Evolutionary conservation across 2,329 filamentous ascomycete genomes (phyloP).

Genomic region (Raffaelea deltoideospora): DNA sequence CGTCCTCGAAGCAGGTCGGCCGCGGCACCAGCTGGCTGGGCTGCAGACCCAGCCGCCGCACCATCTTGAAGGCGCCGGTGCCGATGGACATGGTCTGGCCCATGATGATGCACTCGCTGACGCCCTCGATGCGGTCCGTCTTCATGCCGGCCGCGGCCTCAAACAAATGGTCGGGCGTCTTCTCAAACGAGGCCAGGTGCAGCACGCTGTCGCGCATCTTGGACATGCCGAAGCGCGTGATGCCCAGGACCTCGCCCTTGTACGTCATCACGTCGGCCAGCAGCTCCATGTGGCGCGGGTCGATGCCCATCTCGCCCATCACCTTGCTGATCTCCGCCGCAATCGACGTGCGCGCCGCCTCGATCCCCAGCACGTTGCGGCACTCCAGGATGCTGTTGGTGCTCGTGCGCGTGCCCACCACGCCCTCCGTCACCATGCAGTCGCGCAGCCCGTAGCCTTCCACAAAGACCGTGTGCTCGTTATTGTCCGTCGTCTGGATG

Average conservation of each 20-base stretch:
- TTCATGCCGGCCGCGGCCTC: constrained; percentile 89
- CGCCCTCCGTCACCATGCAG: constrained; percentile 88
- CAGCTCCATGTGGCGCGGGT: constrained; percentile 94
- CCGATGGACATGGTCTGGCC: constrained; percentile 86
- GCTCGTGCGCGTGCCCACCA: constrained; percentile 58
- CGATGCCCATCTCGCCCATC: constrained; percentile 90
- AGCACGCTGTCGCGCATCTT: constrained; percentile 94
- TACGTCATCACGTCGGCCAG: constrained; percentile 98
- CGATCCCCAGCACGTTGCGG: constrained; percentile 77
- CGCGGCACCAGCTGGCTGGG: constrained; percentile 41
- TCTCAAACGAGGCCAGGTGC: constrained; percentile 91
- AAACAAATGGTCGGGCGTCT: constrained; percentile 94
- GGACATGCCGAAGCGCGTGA: constrained; percentile 86
- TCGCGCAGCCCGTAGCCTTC: constrained; percentile 83
- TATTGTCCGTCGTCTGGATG: constrained; percentile 63
- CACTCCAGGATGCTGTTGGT: constrained; percentile 89
- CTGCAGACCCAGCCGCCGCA: constrained; percentile 56
- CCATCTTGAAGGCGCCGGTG: constrained; percentile 83
- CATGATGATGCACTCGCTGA: constrained; percentile 96
- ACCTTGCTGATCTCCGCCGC: constrained; percentile 75
- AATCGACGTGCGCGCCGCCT: constrained; percentile 82
- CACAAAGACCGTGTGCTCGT: constrained; percentile 62
- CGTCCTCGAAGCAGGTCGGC: constrained; percentile 57
- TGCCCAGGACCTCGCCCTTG: constrained; percentile 92
- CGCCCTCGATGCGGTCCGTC: constrained; percentile 80